Evolutionary conservation across 345 rosid species (phyloP), one percentile per base, ranked within the genome.

Genomic region (Aquilaria sinensis): DNA sequence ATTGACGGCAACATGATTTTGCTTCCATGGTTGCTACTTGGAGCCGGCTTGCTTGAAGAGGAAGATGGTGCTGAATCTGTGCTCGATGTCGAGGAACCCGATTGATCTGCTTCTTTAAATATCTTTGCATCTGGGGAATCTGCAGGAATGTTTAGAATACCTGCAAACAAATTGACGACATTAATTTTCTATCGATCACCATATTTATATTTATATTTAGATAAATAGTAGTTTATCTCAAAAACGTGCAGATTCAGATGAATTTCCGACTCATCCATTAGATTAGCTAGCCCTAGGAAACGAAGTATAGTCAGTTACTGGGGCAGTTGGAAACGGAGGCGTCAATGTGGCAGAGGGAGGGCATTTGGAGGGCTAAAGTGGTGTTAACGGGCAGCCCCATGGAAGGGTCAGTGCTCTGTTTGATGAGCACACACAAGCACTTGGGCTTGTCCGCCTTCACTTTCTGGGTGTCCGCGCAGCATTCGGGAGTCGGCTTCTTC

Each of bases 311-410:
- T 37, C 43, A 37, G 5, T 3, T 72, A 67, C 78, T 14, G 0
- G 81, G 81, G 68, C 85, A 80, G 32, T 77, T 60, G 2, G 81
- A 70, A 56, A 77, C 81, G 33, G 65, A 67, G 66, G 80, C 80
- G 57, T 80, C 75, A 13, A 77, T 77, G 16, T 72, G 70, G 61
- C 85, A 80, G 49, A 70, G 75, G 16, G 77, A 68, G 14, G 81
- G 80, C 80, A 75, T 72, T 59, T 80, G 75, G 65, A 80, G 80
- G 31, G 81, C 85, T 13, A 70, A 72, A 67, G 80, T 72, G 72
- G 81, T 77, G 32, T 80, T 80, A 58, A 80, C 59, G 46, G 81
- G 78, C 9, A 77, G 74, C 10, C 80, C 80, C 43, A 37, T 48
- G 48, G 85, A 72, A 16, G 85, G 81, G 54, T 77, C 81, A 34